Percentiles rank a stretch among this genome's conserved stretches.
Conservation (phyloP, 176 grass and related monocot species). For the Elymus sibiricus region DNA sequence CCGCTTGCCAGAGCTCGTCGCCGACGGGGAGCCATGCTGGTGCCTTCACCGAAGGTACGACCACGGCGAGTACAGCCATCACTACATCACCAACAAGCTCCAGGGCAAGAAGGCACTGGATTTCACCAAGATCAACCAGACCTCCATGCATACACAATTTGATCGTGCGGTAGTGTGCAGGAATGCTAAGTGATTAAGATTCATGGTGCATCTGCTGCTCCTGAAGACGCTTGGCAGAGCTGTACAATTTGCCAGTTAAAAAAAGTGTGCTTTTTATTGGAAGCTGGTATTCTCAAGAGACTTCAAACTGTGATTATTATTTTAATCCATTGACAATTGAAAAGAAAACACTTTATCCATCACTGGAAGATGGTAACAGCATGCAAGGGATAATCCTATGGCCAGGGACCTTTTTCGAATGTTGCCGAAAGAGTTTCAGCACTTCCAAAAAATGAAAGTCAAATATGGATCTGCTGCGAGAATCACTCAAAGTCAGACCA, state of each 20-base stretch:
- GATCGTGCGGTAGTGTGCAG: too few species aligned
- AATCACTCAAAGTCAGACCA: background rate
- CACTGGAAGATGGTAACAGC: background rate
- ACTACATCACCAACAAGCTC: slow-evolving; percentile 75
- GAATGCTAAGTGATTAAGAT: background rate
- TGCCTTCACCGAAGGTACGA: slow-evolving; percentile 80
- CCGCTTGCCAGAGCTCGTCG: slow-evolving; percentile 62
- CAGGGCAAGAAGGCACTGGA: slow-evolving; percentile 91
- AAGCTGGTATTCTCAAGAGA: too few species aligned
- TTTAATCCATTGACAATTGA: background rate
- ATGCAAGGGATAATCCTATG: background rate
- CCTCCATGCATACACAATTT: too few species aligned
- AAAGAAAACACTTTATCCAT: background rate
- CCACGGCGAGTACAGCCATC: slow-evolving; percentile 78
- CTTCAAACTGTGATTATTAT: too few species aligned
- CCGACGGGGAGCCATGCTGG: slow-evolving; percentile 31
- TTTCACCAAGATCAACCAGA: slow-evolving; percentile 49
- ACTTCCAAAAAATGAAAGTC: background rate
- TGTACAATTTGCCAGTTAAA: background rate
- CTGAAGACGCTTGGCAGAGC: background rate
- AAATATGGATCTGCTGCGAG: background rate
- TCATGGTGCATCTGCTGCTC: background rate
- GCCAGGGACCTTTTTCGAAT: background rate
- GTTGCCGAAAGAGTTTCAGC: background rate
- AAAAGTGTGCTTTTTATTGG: background rate